Evolutionary conservation across 2,329 filamentous ascomycete genomes (phyloP), one percentile per base, ranked within the genome.

Genomic region (Fusarium sp.): DNA sequence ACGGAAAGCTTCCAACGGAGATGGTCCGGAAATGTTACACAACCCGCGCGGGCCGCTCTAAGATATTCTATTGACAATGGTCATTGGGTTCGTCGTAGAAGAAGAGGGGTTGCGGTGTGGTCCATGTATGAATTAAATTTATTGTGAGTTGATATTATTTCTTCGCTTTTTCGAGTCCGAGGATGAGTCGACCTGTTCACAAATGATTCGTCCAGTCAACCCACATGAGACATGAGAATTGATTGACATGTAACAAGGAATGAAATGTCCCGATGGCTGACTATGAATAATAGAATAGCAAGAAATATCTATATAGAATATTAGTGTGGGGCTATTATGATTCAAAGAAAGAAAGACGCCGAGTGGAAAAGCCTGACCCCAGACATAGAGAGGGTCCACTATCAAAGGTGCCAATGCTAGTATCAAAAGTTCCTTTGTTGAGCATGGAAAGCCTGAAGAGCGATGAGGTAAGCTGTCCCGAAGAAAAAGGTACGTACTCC

Each of bases 391-490:
- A 73, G 67, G 67, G 70, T 60, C 64, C 64, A 57, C 65, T 74
- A 69, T 69, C 75, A 77, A 77, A 77, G 75, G 75, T 77, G 61
- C 75, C 75, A 75, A 75, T 65, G 72, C 59, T 61, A 45, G 55
- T 50, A 59, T 64, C 75, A 77, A 77, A 77, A 77, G 75, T 77
- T 77, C 75, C 75, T 76, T 50, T 64, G 38, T 33, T 27, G 49
- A 46, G 33, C 26, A 49, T 20, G 50, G 27, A 57, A 40, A 30
- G 53, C 59, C 45, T 41, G 23, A 18, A 35, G 38, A 41, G 44
- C 48, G 49, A 63, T 67, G 64, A 67, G 49, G 64, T 68, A 67
- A 67, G 64, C 64, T 45, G 48, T 38, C 23, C 32, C 45, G 18
- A 14, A 46, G 35, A 30, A 46, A 23, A 38, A 32, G 37, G 38